Base-by-base conservation (phyloP, 768 basidiomycete species). In the Serendipita sp. region DNA sequence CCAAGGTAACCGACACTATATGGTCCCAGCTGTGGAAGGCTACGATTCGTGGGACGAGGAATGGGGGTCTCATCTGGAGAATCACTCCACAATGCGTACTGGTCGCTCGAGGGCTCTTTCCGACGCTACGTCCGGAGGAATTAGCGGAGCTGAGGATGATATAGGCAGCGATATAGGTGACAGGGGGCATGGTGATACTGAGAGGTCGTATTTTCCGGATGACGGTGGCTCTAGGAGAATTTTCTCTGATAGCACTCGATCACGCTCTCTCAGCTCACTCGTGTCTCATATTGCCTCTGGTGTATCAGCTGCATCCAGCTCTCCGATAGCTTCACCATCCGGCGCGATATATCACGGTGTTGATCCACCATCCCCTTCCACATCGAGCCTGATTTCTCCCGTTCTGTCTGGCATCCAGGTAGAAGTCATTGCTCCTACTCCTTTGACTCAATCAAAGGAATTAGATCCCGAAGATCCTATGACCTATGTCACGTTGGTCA, bases 381-480 rank as follows among this genome's bases (percentile, higher is more conserved):
- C n/a, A 32, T 51, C n/a, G 8, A 51, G n/a, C 48, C n/a, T 32
- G 8, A n/a, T n/a, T 8, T 7, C 7, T n/a, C 8, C n/a, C 30
- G 48, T 51, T 51, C n/a, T n/a, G 5, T 32, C 48, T 8, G 8
- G 18, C 7, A 51, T 51, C n/a, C 48, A 51, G 48, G 56, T 60
- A 10, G 56, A 60, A 30, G 56, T 60, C 36, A 60, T 60, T 34
- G 56, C 56, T n/a, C 56, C 56, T 10, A 60, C 56, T 4, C 56
- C 56, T 32, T n/a, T 28, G 28, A 36, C 32, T 11, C 16, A 10
- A 8, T n/a, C 56, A 8, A 36, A 30, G 18, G 56, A 60, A 36
- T n/a, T 60, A 8, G 56, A 28, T 11, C 10, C 5, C 8, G 48
- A 18, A 5, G 48, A 7, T n/a, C n/a, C 48, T 5, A 8, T n/a